Percentiles rank a stretch among this genome's conserved stretches.
These are phyloP conservation scores for Alternaria sp. DNA, from an alignment of 2,329 filamentous ascomycete genomes.

Conservation along the genomic window DNA sequence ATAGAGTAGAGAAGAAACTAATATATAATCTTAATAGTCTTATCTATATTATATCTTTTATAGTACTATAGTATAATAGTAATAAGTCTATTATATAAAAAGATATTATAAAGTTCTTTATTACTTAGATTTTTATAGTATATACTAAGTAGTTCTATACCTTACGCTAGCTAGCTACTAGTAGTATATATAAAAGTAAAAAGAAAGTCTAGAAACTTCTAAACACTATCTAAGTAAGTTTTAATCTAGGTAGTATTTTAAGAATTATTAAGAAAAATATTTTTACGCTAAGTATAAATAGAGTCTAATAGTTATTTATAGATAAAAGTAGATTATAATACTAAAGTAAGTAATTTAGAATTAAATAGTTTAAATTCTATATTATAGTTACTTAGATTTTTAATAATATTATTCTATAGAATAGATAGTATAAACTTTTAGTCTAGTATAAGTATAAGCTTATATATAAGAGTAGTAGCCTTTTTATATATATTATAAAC, in stretches of 20 bases:
- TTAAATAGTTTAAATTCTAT: neutral
- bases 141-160: neutral
- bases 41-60: neutral
- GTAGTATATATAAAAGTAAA: neutral
- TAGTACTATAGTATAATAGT: neutral
- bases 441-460: neutral
- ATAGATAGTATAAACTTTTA: neutral
- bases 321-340: neutral
- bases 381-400: neutral
- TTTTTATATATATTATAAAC: too few relatives aligned
- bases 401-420: neutral
- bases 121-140: neutral
- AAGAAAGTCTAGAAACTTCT: neutral
- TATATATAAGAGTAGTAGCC: neutral
- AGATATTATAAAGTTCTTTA: neutral
- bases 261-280: neutral
- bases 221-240: neutral
- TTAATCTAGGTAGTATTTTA: neutral
- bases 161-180: neutral
- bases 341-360: neutral
- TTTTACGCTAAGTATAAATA: neutral
- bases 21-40: neutral
- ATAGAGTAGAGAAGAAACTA: neutral
- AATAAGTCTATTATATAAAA: neutral
- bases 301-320: neutral